These are phyloP conservation scores for Podospora comata DNA, from an alignment of 495 filamentous ascomycete species.

Conservation along the genomic window DNA sequence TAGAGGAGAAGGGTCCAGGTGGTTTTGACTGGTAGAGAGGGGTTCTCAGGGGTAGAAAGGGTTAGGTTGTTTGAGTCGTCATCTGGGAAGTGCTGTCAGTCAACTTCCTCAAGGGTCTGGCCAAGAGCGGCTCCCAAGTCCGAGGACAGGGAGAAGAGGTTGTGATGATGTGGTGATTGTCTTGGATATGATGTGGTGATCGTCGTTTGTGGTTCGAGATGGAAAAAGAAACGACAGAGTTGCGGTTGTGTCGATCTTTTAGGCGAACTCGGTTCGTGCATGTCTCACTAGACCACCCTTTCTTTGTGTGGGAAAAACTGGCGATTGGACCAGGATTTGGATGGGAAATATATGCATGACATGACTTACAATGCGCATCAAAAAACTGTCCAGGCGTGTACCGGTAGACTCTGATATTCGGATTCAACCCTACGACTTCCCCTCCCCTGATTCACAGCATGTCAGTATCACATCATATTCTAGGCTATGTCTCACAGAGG, in stretches of 20 bases:
- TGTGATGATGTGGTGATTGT: neutral
- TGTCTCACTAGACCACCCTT: neutral
- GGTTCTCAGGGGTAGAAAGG: slow-evolving; percentile 41
- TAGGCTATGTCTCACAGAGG: neutral
- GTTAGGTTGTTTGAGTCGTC: slow-evolving; percentile 73
- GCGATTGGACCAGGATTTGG: neutral
- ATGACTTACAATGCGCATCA: slow-evolving; percentile 73
- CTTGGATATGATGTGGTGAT: neutral
- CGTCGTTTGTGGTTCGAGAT: neutral
- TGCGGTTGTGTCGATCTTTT: too few relatives aligned
- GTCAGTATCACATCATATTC: neutral
- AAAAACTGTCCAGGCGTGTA: slow-evolving; percentile 86
- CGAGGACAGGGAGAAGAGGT: neutral
- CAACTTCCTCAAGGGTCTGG: too few relatives aligned
- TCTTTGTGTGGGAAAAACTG: too few relatives aligned
- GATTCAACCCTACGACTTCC: slow-evolving; percentile 78
- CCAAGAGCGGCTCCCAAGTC: too few relatives aligned
- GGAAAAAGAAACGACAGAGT: neutral
- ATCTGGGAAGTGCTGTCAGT: slow-evolving; percentile 43
- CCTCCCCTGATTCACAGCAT: slow-evolving; percentile 62
- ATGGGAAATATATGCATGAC: neutral
- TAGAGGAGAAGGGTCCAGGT: slow-evolving; percentile 94
- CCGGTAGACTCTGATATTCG: slow-evolving; percentile 89
- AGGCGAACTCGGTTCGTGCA: too few relatives aligned
- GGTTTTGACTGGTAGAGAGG: slow-evolving; percentile 60